phyloP scores from a whole-genome alignment of 1,284 basidiomycete species.

The Melampsora larici-populina region DNA sequence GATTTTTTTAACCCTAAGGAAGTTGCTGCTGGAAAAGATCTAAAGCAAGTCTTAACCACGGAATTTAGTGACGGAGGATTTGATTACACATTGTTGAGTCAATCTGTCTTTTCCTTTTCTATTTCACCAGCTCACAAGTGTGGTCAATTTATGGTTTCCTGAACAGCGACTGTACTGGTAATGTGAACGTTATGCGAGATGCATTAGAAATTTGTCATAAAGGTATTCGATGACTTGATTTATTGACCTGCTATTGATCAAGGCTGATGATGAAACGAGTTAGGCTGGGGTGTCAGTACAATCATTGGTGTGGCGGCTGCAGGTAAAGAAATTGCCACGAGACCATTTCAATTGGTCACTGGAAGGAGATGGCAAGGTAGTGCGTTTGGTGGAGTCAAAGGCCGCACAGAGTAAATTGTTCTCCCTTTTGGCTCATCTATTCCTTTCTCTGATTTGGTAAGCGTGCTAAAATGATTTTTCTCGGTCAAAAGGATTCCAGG shows the following conservation, averaged over 20 bases:
- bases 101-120: background rate
- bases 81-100: constrained; percentile 76
- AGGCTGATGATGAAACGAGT: background rate
- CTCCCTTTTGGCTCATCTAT: background rate
- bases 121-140: background rate
- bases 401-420: constrained; percentile 69
- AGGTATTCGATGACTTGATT: constrained; percentile 46
- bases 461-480: background rate
- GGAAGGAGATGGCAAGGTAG: constrained; percentile 92
- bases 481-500: constrained; percentile 32
- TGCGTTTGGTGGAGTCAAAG: constrained; percentile 98
- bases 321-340: constrained; percentile 94
- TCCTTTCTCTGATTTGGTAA: background rate
- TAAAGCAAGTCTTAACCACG: constrained; percentile 77
- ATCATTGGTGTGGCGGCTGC: constrained; percentile 71
- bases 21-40: constrained; percentile 68
- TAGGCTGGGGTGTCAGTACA: constrained; percentile 92
- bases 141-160: background rate
- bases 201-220: constrained; percentile 98
- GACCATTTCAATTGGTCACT: constrained; percentile 80
- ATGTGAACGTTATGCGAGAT: constrained; percentile 89
- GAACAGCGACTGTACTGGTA: constrained; percentile 79
- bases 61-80: constrained; percentile 94
- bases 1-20: constrained; percentile 86
- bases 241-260: constrained; percentile 1